phyloP scores from a whole-genome alignment of 495 filamentous ascomycete genomes.

The Neurospora intermedia region DNA sequence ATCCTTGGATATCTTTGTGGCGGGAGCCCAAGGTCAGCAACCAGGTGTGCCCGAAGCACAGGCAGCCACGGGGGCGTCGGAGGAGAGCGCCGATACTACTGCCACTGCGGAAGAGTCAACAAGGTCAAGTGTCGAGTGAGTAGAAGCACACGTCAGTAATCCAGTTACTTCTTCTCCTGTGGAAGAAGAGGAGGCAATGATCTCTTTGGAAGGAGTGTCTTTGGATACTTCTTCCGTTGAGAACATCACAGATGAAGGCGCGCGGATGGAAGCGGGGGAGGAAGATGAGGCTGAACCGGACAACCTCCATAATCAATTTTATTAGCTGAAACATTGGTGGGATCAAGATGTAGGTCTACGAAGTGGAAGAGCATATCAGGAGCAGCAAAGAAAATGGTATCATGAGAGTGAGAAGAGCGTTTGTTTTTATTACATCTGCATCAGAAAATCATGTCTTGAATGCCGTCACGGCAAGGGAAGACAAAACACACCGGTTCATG shows the following conservation, averaged over 20 bases:
- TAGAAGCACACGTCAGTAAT: background rate
- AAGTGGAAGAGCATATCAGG: background rate
- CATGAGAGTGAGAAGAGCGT: background rate
- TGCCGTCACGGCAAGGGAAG: background rate
- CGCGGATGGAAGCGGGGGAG: background rate
- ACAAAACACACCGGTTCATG: background rate
- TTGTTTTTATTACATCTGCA: background rate
- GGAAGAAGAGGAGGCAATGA: background rate
- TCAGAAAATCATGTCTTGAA: background rate
- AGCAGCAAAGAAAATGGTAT: background rate
- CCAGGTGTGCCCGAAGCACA: background rate
- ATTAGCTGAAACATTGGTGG: background rate
- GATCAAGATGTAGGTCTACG: background rate
- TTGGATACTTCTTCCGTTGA: background rate
- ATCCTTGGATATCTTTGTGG: background rate
- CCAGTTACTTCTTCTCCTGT: background rate
- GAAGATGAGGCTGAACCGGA: background rate
- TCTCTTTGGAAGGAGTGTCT: background rate
- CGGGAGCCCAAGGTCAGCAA: background rate
- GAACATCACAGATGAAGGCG: background rate
- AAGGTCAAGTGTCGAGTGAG: too few relatives aligned
- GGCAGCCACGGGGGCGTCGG: background rate
- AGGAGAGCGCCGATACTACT: background rate
- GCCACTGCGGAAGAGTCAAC: background rate
- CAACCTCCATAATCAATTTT: too few relatives aligned